Evolutionary conservation across 345 rosid species (phyloP), one percentile per base, ranked within the genome.

Genomic region (Erucastrum elatum): DNA sequence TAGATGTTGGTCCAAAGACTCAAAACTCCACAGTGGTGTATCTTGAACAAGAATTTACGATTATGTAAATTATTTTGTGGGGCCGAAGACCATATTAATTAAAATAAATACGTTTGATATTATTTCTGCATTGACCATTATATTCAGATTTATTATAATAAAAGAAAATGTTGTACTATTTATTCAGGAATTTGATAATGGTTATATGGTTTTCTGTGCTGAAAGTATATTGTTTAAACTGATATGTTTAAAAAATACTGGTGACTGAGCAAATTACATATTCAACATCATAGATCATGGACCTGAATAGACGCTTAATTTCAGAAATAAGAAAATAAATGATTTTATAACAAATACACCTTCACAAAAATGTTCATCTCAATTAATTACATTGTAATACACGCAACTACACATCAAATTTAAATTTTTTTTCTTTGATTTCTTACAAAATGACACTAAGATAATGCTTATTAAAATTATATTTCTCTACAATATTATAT

Each of bases 51-150:
- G 73, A 72, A 59, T 78, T 58, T 67, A 72, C 33, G 6, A 60
- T 34, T 72, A 8, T 51, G 58, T 51, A 51, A 72, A 30, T 78
- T 56, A 72, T 44, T 66, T 66, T 44, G 37, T 35, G 66, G 76
- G 49, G 15, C 27, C 64, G 2, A 70, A 34, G n/a, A 26, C 33
- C 44, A 70, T 58, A 2, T 21, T 44, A 64, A 21, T 9, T 30
- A 65, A 26, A 8, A 35, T 37, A 11, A 21, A 53, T n/a, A n/a
- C 30, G 41, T 37, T 56, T 6, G 10, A 55, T 9, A 27, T 71
- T 68, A 65, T 64, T 71, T 66, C 17, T 39, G 64, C 49, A 64
- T 8, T 77, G 66, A 62, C 70, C 79, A 46, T 61, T 62, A 51
- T 49, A 21, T 61, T 62, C 2, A 6, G n/a, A 60, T 60, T 61